Evolutionary conservation across 225 moss, liverwort and hornwort species (phyloP), one percentile per base, ranked within the genome.

Genomic region (Straminergon stramineum): DNA sequence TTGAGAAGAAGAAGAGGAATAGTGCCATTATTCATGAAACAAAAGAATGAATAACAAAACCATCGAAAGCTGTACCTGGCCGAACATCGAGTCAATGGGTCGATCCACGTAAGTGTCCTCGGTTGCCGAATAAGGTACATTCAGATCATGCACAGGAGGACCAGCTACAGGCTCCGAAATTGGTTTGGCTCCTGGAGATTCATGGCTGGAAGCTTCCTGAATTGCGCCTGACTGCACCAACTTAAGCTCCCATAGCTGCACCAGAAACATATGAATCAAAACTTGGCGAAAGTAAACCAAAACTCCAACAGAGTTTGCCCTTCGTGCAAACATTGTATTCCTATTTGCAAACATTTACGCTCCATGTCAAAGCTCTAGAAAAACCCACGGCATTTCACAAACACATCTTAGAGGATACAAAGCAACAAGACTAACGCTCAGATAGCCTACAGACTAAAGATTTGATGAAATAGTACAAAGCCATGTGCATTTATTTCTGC

Each of bases 181-280:
- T 64, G 92, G 83, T 87, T 91, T 94, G 17, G 88, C 74, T 69
- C 77, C 90, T 70, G 85, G 71, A 56, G 84, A 52, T 31, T 95
- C 96, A 68, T 92, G 90, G 15, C 74, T 76, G 5, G 94, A 60
- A 57, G 81, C 39, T 82, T 93, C 93, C 81, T 94, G 88, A 81
- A 98, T 93, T 78, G 92, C 96, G 31, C 98, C 97, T 39, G 95
- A 92, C 90, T 96, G 93, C 96, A 96, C 86, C 96, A 98, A 92
- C 92, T 97, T 98, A 52, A 93, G 92, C 94, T 98, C 98, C 98
- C 98, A 98, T 57, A 94, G 91, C 98, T 98, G 95, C 61, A 85
- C 57, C 87, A 75, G 55, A 85, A 28, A 76, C 69, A 80, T 78
- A 80, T 23, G 67, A 67, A 92, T 65, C 58, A 70, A 45, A 52